These are phyloP conservation scores for Chaetomium tenue DNA, from an alignment of 495 filamentous ascomycete genomes.

Conservation along the genomic window DNA sequence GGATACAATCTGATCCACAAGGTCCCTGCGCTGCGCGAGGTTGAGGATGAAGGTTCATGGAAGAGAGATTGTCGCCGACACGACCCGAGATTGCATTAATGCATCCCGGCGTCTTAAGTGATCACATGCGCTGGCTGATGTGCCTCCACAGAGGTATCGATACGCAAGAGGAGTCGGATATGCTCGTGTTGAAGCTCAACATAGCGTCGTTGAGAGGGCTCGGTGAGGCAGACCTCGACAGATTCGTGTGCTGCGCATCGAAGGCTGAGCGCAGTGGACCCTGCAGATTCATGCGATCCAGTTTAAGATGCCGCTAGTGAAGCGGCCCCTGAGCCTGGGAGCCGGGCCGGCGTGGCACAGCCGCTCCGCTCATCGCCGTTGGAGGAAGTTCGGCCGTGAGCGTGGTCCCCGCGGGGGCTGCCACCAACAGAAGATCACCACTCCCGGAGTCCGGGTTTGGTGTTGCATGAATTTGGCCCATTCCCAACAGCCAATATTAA, in stretches of 20 bases:
- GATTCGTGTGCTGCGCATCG: neutral
- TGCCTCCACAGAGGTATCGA: neutral
- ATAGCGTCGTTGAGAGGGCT: neutral
- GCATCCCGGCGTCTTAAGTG: neutral
- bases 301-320: conserved; percentile 14
- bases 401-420: neutral
- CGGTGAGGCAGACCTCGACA: neutral
- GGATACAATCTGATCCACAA: neutral
- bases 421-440: conserved; percentile 7
- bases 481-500: conserved; percentile 26
- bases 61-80: neutral
- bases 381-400: neutral
- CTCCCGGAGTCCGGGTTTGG: neutral
- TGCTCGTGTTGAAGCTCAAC: neutral
- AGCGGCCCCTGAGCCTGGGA: conserved; percentile 11
- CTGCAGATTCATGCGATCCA: conserved; percentile 1
- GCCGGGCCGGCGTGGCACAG: conserved; percentile 19
- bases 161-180: neutral
- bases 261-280: neutral
- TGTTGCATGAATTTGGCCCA: conserved; percentile 32
- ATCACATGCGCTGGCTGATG: neutral
- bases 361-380: conserved; percentile 8
- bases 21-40: neutral
- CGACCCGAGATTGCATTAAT: conserved; percentile 2
- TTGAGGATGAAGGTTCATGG: neutral